Evolutionary conservation across 2,329 filamentous ascomycete species (phyloP).

Genomic region (Cylindrodendrum hubeiense): DNA sequence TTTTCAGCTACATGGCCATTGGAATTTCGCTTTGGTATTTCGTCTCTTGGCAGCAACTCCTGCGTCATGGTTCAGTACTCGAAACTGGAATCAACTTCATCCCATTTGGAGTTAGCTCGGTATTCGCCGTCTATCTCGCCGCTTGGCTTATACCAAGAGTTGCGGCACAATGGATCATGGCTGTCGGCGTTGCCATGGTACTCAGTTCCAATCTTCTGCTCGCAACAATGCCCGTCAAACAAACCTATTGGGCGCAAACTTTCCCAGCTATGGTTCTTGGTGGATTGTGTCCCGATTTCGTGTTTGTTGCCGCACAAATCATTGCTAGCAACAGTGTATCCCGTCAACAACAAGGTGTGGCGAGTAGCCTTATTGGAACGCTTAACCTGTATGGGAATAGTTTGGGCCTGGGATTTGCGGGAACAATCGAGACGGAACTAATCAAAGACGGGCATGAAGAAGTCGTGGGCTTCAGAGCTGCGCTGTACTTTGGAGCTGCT

Average conservation of each 20-base stretch:
- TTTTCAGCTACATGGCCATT: constrained; percentile 62
- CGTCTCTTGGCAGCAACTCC: constrained; percentile 56
- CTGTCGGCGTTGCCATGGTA: constrained; percentile 50
- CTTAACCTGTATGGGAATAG: constrained; percentile 49
- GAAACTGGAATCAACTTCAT: constrained; percentile 51
- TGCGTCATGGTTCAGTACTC: constrained; percentile 55
- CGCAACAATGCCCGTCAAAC: constrained; percentile 59
- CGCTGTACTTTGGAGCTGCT: background rate
- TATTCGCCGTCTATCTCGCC: constrained; percentile 43
- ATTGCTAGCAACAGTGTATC: constrained; percentile 65
- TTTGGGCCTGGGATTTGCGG: constrained; percentile 49
- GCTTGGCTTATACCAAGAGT: constrained; percentile 61
- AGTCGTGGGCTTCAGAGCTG: background rate
- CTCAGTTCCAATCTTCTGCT: constrained; percentile 24
- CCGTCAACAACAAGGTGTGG: constrained; percentile 62
- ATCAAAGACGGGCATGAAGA: background rate
- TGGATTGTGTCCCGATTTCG: constrained; percentile 60
- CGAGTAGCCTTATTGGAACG: constrained; percentile 60
- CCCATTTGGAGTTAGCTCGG: constrained; percentile 57
- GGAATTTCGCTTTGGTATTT: constrained; percentile 63
- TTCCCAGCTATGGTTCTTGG: constrained; percentile 54
- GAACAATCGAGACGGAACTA: constrained; percentile 49
- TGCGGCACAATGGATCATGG: constrained; percentile 61
- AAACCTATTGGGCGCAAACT: constrained; percentile 54
- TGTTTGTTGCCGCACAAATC: constrained; percentile 64